Conservation (phyloP, 2,329 filamentous ascomycete species). For the Cercospora sesami region DNA sequence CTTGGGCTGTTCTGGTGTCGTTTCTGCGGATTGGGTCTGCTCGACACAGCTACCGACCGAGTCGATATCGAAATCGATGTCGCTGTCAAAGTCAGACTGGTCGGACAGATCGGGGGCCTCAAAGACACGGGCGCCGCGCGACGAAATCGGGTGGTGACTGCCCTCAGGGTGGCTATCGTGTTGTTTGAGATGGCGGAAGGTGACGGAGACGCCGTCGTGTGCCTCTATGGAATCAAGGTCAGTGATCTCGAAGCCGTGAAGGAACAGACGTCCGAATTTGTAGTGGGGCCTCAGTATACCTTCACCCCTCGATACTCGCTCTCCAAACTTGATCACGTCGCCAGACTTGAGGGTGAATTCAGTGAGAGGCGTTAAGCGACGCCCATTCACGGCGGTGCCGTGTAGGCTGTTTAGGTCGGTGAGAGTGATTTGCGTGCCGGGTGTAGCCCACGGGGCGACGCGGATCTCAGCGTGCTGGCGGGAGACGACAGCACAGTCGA, state of each 20-base stretch:
- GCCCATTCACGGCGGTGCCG: constrained; percentile 40
- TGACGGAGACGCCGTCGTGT: constrained; percentile 34
- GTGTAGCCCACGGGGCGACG: constrained; percentile 16
- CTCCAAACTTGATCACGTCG: constrained; percentile 39
- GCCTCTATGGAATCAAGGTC: constrained; percentile 23
- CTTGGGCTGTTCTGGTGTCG: constrained; percentile 33
- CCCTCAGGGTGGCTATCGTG: constrained; percentile 8
- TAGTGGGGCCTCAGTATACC: constrained; percentile 25
- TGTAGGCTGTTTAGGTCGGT: constrained; percentile 38
- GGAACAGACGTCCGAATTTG: background rate
- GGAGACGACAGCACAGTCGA: constrained; percentile 42
- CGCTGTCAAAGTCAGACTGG: constrained; percentile 31
- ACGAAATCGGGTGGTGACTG: constrained; percentile 6
- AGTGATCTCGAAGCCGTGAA: constrained; percentile 2
- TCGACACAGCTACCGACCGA: constrained; percentile 21
- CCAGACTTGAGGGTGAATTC: constrained; percentile 27
- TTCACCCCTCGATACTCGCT: constrained; percentile 31
- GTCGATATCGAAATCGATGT: constrained; percentile 26
- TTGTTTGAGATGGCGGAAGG: constrained; percentile 21
- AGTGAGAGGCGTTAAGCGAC: constrained; percentile 24
- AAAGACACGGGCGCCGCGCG: constrained; percentile 23
- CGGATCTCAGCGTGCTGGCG: constrained; percentile 39
- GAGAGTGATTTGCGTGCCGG: constrained; percentile 31
- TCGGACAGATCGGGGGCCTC: constrained; percentile 28
- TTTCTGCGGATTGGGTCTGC: constrained; percentile 32